Percentiles rank a stretch among this genome's conserved stretches.
Conservation (phyloP, 2,329 filamentous ascomycete species). For the Cladophialophora bantiana region DNA sequence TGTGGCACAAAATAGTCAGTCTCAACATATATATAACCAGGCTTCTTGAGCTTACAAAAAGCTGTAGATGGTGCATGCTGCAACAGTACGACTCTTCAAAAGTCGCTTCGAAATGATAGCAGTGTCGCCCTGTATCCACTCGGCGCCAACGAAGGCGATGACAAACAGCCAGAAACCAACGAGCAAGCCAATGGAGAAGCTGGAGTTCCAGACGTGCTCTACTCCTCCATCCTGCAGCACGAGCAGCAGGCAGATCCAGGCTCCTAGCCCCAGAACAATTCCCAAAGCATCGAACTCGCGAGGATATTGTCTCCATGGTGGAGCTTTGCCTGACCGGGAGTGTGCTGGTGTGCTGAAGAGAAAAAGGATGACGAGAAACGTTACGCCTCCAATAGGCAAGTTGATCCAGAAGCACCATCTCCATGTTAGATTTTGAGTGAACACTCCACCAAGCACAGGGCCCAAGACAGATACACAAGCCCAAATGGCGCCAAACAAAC, state of each 20-base stretch:
- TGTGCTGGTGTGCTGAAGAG: conserved; percentile 41
- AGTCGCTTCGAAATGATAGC: conserved; percentile 43
- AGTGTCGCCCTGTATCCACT: conserved; percentile 42
- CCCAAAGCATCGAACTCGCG: conserved; percentile 52
- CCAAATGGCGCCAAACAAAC: conserved; percentile 39
- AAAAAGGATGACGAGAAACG: conserved; percentile 42
- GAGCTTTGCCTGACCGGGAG: background rate
- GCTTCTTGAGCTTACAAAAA: conserved; percentile 41
- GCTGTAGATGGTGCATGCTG: conserved; percentile 35
- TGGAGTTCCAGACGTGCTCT: conserved; percentile 59
- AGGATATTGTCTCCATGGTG: background rate
- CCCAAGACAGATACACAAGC: conserved; percentile 41
- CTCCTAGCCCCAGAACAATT: conserved; percentile 58
- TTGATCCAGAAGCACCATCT: conserved; percentile 61
- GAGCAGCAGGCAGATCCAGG: conserved; percentile 61
- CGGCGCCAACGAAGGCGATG: conserved; percentile 43
- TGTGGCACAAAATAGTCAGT: background rate
- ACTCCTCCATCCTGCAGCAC: conserved; percentile 66
- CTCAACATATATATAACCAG: conserved; percentile 35
- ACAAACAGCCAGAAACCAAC: conserved; percentile 56
- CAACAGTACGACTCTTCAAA: conserved; percentile 6
- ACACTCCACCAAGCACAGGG: conserved; percentile 42
- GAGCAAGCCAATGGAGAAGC: conserved; percentile 60
- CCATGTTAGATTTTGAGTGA: conserved; percentile 43
- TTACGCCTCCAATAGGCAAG: conserved; percentile 53